These are phyloP conservation scores for Sarocladium strictum DNA, from an alignment of 2,329 filamentous ascomycete species.

Conservation along the genomic window DNA sequence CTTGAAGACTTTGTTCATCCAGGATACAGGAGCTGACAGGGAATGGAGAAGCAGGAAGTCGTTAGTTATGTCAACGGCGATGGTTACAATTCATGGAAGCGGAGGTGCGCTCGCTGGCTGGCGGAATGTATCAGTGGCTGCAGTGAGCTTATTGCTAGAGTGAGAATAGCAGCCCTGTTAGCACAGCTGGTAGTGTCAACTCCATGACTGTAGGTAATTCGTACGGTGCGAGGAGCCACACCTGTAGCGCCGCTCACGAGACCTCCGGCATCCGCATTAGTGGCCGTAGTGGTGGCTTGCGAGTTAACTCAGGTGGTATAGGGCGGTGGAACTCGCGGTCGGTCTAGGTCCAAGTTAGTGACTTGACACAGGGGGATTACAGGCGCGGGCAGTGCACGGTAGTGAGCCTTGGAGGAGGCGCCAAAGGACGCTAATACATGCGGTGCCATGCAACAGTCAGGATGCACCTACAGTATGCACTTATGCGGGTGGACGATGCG, in stretches of 20 bases:
- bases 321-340: background rate
- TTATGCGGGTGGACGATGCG: background rate
- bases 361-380: background rate
- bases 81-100: background rate
- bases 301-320: slow-evolving; percentile 5
- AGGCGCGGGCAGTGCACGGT: background rate
- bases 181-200: background rate
- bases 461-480: background rate
- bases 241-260: background rate
- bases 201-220: background rate
- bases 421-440: slow-evolving; percentile 5
- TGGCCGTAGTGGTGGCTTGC: slow-evolving; percentile 3
- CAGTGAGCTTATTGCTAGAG: background rate
- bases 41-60: background rate
- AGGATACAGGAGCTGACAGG: background rate
- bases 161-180: background rate
- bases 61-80: background rate
- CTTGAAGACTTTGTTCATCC: no score
- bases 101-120: no score
- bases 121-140: no score
- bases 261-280: slow-evolving; percentile 4
- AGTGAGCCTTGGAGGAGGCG: background rate
- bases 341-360: background rate
- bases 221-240: background rate
- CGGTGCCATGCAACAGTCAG: background rate